Evolutionary conservation across 768 basidiomycete genomes (phyloP).

Genomic region (Scleroderma bovista): DNA sequence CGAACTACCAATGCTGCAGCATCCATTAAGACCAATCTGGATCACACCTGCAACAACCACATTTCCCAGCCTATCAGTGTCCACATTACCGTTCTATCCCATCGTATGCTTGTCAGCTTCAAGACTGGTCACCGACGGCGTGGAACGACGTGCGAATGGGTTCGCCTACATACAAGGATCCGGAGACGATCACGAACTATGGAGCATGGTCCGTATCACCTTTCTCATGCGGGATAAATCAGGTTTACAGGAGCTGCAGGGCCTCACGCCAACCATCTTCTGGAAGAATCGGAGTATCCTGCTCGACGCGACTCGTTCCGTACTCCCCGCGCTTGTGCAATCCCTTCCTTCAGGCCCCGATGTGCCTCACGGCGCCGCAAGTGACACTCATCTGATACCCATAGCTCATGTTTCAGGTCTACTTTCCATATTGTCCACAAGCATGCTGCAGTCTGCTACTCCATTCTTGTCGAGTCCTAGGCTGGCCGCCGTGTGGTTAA

Average conservation of each 20-base stretch:
- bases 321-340: conserved; percentile 37
- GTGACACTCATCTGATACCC: conserved; percentile 2
- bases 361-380: not conserved
- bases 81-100: conserved; percentile 43
- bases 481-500: conserved; percentile 16
- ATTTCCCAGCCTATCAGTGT: conserved; percentile 36
- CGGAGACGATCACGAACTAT: conserved; percentile 92
- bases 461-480: conserved; percentile 1
- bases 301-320: conserved; percentile 40
- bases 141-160: conserved; percentile 58
- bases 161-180: conserved; percentile 91
- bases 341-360: conserved; percentile 8
- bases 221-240: conserved; percentile 1
- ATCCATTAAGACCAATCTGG: conserved; percentile 83
- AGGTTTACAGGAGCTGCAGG: conserved; percentile 37
- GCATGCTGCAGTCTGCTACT: conserved; percentile 17
- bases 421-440: conserved; percentile 35
- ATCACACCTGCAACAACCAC: conserved; percentile 66
- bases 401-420: conserved; percentile 32
- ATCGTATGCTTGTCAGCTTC: conserved; percentile 87
- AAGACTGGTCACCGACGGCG: conserved; percentile 52
- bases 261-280: conserved; percentile 67
- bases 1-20: conserved; percentile 48
- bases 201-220: conserved; percentile 57
- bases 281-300: conserved; percentile 55